Conservation (phyloP, 2,329 filamentous ascomycete genomes). For the Diaporthe sp. region DNA sequence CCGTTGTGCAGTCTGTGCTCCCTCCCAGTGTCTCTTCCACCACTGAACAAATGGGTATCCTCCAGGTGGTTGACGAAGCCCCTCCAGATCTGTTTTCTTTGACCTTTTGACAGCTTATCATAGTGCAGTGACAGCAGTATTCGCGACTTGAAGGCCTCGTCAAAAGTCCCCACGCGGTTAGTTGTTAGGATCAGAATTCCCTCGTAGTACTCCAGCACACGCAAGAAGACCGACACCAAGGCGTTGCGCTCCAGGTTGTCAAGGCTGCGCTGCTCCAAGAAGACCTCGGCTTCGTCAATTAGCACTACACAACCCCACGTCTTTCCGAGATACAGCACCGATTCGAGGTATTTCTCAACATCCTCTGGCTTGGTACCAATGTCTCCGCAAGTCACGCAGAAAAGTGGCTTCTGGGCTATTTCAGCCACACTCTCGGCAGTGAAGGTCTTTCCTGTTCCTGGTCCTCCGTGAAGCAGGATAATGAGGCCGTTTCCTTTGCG, state of each 20-base stretch:
- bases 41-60: neutral
- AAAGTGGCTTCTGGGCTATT: conserved; percentile 50
- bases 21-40: neutral
- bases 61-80: conserved; percentile 39
- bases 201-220: conserved; percentile 51
- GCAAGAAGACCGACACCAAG: conserved; percentile 53
- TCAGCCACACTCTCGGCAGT: conserved; percentile 54
- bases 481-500: conserved; percentile 52
- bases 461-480: conserved; percentile 50
- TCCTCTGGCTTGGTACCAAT: conserved; percentile 47
- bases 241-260: conserved; percentile 51
- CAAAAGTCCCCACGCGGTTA: conserved; percentile 51
- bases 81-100: conserved; percentile 47
- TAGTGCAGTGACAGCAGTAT: conserved; percentile 52
- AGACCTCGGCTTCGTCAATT: conserved; percentile 56
- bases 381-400: conserved; percentile 53
- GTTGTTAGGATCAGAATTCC: conserved; percentile 53
- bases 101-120: conserved; percentile 42
- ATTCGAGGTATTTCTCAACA: conserved; percentile 49
- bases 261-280: conserved; percentile 50
- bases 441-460: conserved; percentile 52
- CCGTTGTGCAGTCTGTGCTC: too few relatives aligned
- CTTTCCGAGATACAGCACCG: conserved; percentile 46
- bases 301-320: conserved; percentile 43
- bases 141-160: conserved; percentile 53